A percentile compares a stretch with the other conserved stretches of the same genome.
phyloP scores from a whole-genome alignment of 805 yeast genomes.

The Saturnispora mendoncae region DNA sequence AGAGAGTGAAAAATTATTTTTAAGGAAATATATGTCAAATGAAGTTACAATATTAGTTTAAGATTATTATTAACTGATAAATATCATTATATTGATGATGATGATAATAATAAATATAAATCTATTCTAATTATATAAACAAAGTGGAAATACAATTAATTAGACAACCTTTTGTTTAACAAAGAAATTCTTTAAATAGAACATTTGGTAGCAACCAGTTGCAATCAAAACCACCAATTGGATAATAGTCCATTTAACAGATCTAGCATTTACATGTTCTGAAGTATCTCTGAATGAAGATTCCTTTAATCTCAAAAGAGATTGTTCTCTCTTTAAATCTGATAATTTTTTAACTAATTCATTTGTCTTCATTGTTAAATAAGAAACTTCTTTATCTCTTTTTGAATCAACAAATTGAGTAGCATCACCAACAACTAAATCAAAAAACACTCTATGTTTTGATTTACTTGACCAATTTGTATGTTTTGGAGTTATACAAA shows the following conservation, averaged over 20 bases:
- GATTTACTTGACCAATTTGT: constrained; percentile 38
- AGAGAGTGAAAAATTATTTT: background rate
- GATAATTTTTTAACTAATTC: constrained; percentile 45
- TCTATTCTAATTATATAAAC: too few species aligned
- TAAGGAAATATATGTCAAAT: too few species aligned
- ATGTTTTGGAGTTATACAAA: constrained; percentile 54
- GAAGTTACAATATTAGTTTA: too few species aligned
- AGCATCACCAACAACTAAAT: constrained; percentile 60
- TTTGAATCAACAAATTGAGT: constrained; percentile 57
- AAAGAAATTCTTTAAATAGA: constrained; percentile 64
- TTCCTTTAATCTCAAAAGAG: constrained; percentile 65
- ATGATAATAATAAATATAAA: too few species aligned
- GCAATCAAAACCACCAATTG: constrained; percentile 56
- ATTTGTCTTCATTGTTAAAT: constrained; percentile 49
- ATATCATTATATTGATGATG: too few species aligned
- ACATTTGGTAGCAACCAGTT: constrained; percentile 67
- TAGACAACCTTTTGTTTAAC: constrained; percentile 68
- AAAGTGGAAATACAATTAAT: too few species aligned
- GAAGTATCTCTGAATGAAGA: constrained; percentile 63
- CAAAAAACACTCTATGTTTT: constrained; percentile 60
- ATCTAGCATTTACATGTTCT: constrained; percentile 60
- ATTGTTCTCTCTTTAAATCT: constrained; percentile 59
- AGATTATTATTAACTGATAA: too few species aligned
- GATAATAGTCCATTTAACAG: constrained; percentile 64
- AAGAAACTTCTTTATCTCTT: constrained; percentile 47